Percentiles rank a stretch among this genome's conserved stretches.
These are phyloP conservation scores for Halophytophthora polymorphica DNA, from an alignment of 352 stramenopile species.

Conservation along the genomic window DNA sequence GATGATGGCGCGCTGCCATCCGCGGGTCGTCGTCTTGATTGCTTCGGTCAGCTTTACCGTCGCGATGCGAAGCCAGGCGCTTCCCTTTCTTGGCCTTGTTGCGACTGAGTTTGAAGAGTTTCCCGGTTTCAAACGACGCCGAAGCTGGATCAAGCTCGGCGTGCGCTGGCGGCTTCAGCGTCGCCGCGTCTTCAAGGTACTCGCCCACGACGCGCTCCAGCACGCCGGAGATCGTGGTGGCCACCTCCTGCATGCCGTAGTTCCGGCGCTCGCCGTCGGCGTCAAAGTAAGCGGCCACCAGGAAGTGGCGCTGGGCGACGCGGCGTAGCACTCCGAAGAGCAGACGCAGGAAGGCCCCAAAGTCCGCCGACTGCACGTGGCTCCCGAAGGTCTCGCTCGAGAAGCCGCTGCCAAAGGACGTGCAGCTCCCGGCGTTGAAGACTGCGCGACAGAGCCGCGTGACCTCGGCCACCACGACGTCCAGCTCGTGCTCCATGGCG, in stretches of 20 bases:
- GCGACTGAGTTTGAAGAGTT: constrained; percentile 63
- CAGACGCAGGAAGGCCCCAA: constrained; percentile 64
- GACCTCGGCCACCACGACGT: constrained; percentile 56
- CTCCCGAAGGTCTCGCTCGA: constrained; percentile 70
- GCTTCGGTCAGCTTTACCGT: constrained; percentile 18
- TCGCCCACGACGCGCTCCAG: constrained; percentile 64
- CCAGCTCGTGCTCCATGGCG: constrained; percentile 61
- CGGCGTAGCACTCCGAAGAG: constrained; percentile 65
- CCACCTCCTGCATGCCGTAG: constrained; percentile 65
- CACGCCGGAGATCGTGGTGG: constrained; percentile 60
- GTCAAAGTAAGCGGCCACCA: constrained; percentile 66
- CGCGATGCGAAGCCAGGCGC: constrained; percentile 17
- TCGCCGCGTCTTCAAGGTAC: constrained; percentile 51
- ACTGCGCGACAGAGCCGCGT: constrained; percentile 68
- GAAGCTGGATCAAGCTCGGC: constrained; percentile 21
- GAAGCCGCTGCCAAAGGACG: constrained; percentile 74
- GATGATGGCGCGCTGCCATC: constrained; percentile 10
- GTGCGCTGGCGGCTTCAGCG: constrained; percentile 10
- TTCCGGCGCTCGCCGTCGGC: constrained; percentile 54
- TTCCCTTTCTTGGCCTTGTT: constrained; percentile 48
- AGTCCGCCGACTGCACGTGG: constrained; percentile 62
- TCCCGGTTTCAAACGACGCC: constrained; percentile 9
- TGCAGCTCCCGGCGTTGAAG: constrained; percentile 73
- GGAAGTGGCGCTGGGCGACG: constrained; percentile 64
- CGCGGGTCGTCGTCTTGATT: constrained; percentile 24